phyloP scores from a whole-genome alignment of 2,329 filamentous ascomycete species.

The Intubia oerlemansii region DNA sequence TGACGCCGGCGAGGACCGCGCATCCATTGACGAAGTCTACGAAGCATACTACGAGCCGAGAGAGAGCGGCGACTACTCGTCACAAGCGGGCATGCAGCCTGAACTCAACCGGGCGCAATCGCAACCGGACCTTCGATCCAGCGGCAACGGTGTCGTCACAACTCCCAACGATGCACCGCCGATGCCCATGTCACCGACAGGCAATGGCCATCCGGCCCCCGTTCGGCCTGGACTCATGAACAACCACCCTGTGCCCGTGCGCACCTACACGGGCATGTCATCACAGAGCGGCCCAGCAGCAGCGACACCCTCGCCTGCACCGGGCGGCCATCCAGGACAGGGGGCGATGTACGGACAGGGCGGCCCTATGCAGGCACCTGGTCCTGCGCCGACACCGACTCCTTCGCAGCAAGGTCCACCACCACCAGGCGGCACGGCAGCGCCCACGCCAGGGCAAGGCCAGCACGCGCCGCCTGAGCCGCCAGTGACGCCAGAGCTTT shows the following conservation, averaged over 20 bases:
- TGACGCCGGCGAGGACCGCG: too few relatives aligned
- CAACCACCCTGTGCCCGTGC: constrained; percentile 35
- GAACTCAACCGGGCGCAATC: constrained; percentile 41
- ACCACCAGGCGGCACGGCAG: too few relatives aligned
- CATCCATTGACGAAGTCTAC: constrained; percentile 31
- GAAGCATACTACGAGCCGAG: constrained; percentile 25
- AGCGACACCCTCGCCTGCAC: too few relatives aligned
- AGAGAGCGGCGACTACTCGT: constrained; percentile 12
- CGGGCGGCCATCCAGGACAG: too few relatives aligned
- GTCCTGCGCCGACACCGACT: too few relatives aligned
- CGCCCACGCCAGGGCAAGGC: background rate
- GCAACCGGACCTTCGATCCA: constrained; percentile 44
- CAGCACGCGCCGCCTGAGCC: constrained; percentile 9
- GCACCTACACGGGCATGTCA: constrained; percentile 27
- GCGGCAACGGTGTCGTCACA: too few relatives aligned
- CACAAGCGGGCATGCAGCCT: constrained; percentile 13
- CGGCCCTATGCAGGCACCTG: too few relatives aligned
- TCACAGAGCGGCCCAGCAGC: too few relatives aligned
- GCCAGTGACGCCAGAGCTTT: constrained; percentile 56
- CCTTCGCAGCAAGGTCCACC: too few relatives aligned
- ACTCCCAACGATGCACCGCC: constrained; percentile 25
- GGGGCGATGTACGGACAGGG: too few relatives aligned
- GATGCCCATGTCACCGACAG: constrained; percentile 5
- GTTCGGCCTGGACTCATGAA: constrained; percentile 39
- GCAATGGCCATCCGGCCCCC: constrained; percentile 31